Base-by-base conservation (phyloP, 441 rosid species). In the Euphorbia schlechtendalii region DNA sequence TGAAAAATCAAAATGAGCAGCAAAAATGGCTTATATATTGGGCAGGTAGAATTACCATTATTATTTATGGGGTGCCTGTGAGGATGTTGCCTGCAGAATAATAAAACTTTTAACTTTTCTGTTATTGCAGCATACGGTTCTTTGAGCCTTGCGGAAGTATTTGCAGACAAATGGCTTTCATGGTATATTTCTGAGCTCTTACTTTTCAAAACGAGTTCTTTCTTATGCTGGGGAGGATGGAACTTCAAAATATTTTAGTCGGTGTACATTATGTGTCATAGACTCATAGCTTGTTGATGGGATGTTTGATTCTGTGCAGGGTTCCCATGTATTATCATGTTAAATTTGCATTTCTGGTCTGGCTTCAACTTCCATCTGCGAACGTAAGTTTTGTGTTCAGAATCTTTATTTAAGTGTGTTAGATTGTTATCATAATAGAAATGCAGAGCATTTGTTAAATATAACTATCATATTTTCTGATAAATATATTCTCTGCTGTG, bases 301-400 rank as follows among this genome's bases (percentile, higher is more conserved):
- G 24, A 14, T 20, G 46, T 69, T 73, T 56, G 14, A 10, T 25
- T 45, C 51, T 65, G 22, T 46, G 41, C 79, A 85, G 95, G 95
- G 73, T 82, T 74, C 95, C 95, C 4, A 72, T 81, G 64, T 87
- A 82, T 67, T 81, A 85, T 65, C 83, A 87, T 48, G 63, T 70
- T 71, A 87, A 87, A 80, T 81, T 87, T 64, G 87, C 91, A 57
- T 87, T 87, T 76, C 87, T 87, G 59, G 89, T 85, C 57, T 87
- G 95, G 91, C 86, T 87, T 51, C 95, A 87, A 71, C 87, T 82
- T 73, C 91, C 95, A 30, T 36, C 68, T 38, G 9, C 48, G 22
- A 77, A 55, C 32, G 78, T 69, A 65, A 81, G 58, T 79, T 78
- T 74, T 71, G 45, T 40, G 11, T 12, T 40, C 45, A 40, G 11